Evolutionary conservation across 2,329 filamentous ascomycete genomes (phyloP).

Genomic region (Ophiosphaerella herpotricha): DNA sequence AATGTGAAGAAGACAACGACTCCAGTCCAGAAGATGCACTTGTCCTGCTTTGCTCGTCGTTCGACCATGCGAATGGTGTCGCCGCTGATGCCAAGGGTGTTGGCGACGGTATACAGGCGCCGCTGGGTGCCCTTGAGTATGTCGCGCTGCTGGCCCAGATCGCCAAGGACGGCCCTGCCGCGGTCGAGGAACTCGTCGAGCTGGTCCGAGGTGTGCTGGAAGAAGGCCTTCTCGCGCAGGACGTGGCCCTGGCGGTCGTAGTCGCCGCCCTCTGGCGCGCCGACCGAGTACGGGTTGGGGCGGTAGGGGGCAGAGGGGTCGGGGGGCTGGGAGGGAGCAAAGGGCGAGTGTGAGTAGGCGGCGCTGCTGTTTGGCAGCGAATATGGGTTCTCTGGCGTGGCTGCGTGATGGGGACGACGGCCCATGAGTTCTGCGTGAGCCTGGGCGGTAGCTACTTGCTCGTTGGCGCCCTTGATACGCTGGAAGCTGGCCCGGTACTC

Average conservation of each 20-base stretch:
- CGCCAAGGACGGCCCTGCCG: conserved; percentile 85
- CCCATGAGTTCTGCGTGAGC: conserved; percentile 84
- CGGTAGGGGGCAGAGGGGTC: conserved; percentile 42
- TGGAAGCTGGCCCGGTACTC: conserved; percentile 82
- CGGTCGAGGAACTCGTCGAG: conserved; percentile 93
- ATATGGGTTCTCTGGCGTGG: conserved; percentile 94
- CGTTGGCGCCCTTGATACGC: conserved; percentile 73
- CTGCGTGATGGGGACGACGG: conserved; percentile 74
- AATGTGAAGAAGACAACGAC: conserved; percentile 87
- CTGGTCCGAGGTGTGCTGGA: conserved; percentile 77
- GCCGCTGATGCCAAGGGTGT: conserved; percentile 88
- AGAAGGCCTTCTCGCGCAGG: conserved; percentile 86
- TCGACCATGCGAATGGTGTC: conserved; percentile 98
- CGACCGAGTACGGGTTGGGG: conserved; percentile 48
- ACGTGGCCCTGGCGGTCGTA: conserved; percentile 78
- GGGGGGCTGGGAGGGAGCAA: conserved; percentile 35
- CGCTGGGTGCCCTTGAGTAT: conserved; percentile 95
- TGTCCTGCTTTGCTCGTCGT: conserved; percentile 87
- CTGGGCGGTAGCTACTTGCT: conserved; percentile 71
- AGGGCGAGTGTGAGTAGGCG: conserved; percentile 32
- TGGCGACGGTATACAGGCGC: conserved; percentile 87
- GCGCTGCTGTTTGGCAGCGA: conserved; percentile 48
- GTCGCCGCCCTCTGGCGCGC: conserved; percentile 52
- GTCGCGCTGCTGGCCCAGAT: conserved; percentile 86
- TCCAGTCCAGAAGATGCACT: conserved; percentile 94